Percentiles rank a stretch among this genome's conserved stretches.
phyloP scores from a whole-genome alignment of 139 green algal species.

The Micractinium conductrix region DNA sequence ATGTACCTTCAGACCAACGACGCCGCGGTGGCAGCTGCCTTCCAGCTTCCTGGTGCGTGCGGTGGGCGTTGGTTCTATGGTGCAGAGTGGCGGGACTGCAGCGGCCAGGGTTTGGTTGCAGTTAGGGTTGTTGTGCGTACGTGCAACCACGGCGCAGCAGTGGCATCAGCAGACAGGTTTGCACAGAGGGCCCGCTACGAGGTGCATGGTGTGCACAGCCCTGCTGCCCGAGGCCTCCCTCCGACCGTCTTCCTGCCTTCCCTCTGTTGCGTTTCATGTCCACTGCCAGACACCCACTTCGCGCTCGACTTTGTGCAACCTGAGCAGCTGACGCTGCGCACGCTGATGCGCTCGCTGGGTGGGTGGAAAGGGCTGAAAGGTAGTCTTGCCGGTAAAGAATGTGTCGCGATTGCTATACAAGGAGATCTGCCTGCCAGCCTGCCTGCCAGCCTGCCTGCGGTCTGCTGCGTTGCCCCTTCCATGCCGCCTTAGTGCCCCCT shows the following conservation, averaged over 20 bases:
- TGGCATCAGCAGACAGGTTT: no score
- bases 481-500: neutral
- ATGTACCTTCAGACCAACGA: conserved; percentile 93
- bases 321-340: conserved; percentile 88
- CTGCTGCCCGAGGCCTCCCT: no score
- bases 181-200: no score
- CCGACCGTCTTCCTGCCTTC: no score
- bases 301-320: conserved; percentile 82
- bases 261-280: no score
- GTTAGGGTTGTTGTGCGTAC: no score
- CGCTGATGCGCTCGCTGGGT: conserved; percentile 75
- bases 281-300: conserved; percentile 61
- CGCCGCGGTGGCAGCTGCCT: conserved; percentile 60
- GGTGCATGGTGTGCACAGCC: no score
- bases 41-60: conserved; percentile 50
- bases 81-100: no score
- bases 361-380: neutral
- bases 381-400: no score
- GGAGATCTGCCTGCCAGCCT: neutral
- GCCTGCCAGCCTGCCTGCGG: neutral
- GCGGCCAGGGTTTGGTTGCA: no score
- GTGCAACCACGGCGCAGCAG: no score
- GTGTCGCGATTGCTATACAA: no score
- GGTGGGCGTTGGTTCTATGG: neutral
- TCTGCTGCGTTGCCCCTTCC: neutral